Evolutionary conservation across 129 eudicot genomes (phyloP), one percentile per base, ranked within the genome.

Genomic region (Artemisia tridentata): DNA sequence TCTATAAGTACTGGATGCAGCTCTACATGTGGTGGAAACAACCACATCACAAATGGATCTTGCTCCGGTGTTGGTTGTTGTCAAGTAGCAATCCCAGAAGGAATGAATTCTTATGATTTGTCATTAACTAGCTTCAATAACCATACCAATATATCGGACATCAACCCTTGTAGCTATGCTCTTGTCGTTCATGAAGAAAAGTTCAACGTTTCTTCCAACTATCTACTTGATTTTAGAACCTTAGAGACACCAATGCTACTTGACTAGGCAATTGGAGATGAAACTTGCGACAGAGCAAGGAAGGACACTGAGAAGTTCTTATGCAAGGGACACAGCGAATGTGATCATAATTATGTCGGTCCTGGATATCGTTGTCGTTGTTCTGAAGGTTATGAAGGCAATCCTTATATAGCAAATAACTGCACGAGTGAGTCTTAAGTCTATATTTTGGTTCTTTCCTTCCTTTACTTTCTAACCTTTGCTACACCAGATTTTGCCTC

Each of bases 351-450:
- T 10, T 23, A 62, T 3, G 45, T 54, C 41, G 85, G 81, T 18
- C 68, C 54, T 7, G 83, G 84, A 7, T 86, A 86, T 69, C 71
- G 80, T 0, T 86, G 88, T 11, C 38, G 17, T 23, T 86, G 88
- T 55, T 9, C 3, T 3, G 17, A 58, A 1, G 91, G 86, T 9
- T 86, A 77, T 66, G 21, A 52, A 0, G 91, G 91, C 2, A 86
- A 83, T 46, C 84, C 89, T 27, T 81, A 84, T 60, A 20, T 66
- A 16, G 5, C 0, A 19, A 9, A 34, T 80, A 69, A 67, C 25
- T 84, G 89, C 70, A 45, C 17, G 52, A 74, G 85, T 81, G 43
- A 51, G 77, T 62, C 14, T 31, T 20, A 11, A 21, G 38, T 31
- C 41, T 13, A 21, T 57, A 57, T 57, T 8, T 60, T n/a, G 27